These are phyloP conservation scores for Carallia pectinifolia DNA, from an alignment of 345 rosid species.

Conservation along the genomic window DNA sequence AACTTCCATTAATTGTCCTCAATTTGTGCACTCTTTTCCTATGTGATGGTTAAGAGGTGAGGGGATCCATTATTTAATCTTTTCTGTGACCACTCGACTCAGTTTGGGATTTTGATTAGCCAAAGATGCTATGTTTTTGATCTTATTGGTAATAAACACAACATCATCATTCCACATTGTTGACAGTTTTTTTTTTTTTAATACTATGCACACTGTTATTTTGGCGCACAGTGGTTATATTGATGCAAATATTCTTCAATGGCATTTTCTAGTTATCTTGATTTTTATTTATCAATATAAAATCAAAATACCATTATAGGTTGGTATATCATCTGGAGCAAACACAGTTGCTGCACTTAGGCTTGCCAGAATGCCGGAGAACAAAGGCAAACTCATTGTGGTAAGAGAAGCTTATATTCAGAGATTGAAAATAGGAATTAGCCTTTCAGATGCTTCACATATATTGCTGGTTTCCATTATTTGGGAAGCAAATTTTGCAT, in stretches of 20 bases:
- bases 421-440: not conserved
- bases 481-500: not conserved
- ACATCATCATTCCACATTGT: too few species aligned
- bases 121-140: too few species aligned
- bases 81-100: not conserved
- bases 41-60: not conserved
- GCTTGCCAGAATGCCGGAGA: conserved; percentile 86
- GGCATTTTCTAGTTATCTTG: not conserved
- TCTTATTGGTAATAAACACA: too few species aligned
- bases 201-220: too few species aligned
- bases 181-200: too few species aligned
- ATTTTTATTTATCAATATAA: not conserved
- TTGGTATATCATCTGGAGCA: conserved; percentile 95
- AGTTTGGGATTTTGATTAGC: not conserved
- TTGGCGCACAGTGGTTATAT: too few species aligned
- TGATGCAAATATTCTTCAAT: not conserved
- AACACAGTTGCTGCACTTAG: conserved; percentile 84
- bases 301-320: conserved; percentile 34
- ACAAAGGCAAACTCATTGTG: conserved; percentile 94
- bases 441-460: not conserved
- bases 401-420: conserved; percentile 37
- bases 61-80: not conserved
- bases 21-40: too few species aligned
- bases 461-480: not conserved
- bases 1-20: not conserved